These are phyloP conservation scores for Neurospora sp. DNA, from an alignment of 495 filamentous ascomycete species.

Conservation along the genomic window DNA sequence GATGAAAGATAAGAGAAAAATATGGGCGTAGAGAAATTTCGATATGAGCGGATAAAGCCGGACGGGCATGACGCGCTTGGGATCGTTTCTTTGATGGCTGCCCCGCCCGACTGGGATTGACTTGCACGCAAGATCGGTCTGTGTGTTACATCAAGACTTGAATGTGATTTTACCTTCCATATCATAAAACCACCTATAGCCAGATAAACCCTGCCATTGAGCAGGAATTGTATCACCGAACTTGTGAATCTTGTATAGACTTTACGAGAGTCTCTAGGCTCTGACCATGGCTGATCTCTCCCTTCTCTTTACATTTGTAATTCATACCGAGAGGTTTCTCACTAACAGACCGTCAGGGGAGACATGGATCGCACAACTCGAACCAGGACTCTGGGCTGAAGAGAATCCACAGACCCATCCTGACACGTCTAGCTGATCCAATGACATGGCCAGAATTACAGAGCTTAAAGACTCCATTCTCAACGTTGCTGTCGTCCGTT, in stretches of 20 bases:
- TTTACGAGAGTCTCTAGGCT: too few species aligned
- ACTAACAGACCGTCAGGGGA: neutral
- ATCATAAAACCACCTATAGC: neutral
- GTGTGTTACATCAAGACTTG: neutral
- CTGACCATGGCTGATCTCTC: rapidly evolving
- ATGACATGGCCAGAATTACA: neutral
- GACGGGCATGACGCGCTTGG: neutral
- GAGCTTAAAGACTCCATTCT: neutral
- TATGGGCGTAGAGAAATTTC: neutral
- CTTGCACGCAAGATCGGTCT: neutral
- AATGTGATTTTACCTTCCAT: neutral
- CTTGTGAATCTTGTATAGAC: too few species aligned
- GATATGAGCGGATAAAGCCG: neutral
- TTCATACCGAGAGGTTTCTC: neutral
- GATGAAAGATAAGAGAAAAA: neutral
- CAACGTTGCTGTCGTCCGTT: neutral
- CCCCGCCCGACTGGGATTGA: neutral
- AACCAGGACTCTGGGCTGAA: neutral
- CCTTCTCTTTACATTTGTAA: neutral
- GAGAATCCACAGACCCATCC: neutral
- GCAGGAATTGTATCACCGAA: neutral
- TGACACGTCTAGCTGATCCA: neutral
- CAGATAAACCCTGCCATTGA: neutral
- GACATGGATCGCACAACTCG: neutral
- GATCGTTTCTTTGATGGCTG: neutral